Base-by-base conservation (phyloP, 1,139 yeast species). In the Saccharomyces hybrid region DNA sequence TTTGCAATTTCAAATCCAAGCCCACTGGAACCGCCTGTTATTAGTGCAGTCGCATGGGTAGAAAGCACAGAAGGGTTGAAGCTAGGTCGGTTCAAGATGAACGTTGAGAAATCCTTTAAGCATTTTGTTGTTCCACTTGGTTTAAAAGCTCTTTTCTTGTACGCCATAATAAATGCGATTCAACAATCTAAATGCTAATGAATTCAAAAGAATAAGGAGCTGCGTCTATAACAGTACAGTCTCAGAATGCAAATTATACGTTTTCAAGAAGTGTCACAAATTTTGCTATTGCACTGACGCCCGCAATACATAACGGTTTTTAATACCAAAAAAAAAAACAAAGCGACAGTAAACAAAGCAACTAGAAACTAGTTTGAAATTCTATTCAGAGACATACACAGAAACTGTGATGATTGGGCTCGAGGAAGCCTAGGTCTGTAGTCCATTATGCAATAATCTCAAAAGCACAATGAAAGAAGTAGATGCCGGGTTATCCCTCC, bases 11-110 rank as follows among this genome's bases (percentile, higher is more conserved):
- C 86, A 49, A 71, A 71, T 0, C 97, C 97, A 26, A 91, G 73
- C 0, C 97, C 97, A 0, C 81, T 73, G 2, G 80, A 67, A 0
- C 96, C 97, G 0, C 97, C 97, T 0, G 97, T 90, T 27, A 91
- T 74, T n/a, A 89, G 69, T 0, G 84, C 85, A 11, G 86, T 72
- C 62, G 44, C 24, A 11, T 12, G 12, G 12, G 12, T 38, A 38
- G 44, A 38, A 38, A 38, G 24, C 7, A 38, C 9, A 26, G 44
- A 38, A 19, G 21, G 24, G 24, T 38, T 38, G 44, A 19, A 38
- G 24, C n/a, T 38, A 6, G 44, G 44, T 7, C 19, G 44, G 11
- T 24, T 38, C 11, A 38, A 16, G 44, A 38, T 38, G 44, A 38
- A 21, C 2, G 44, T 8, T 3, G 44, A n/a, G 11, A 11, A 38